phyloP scores from a whole-genome alignment of 2,329 filamentous ascomycete genomes.

The Cladosporium austrohemisphaericum region DNA sequence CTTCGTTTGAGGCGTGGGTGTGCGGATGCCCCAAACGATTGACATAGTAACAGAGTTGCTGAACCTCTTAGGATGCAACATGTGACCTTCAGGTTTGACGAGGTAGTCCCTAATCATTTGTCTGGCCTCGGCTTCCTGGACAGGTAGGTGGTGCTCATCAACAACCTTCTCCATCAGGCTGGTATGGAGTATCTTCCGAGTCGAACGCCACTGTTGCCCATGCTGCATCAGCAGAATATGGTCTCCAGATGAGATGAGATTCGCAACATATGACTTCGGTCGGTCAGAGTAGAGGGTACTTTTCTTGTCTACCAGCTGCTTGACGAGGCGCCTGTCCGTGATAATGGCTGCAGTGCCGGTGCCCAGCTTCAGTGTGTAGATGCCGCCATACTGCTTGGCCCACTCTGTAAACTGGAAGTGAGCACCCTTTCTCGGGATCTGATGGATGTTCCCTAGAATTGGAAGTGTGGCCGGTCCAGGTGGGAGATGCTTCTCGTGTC shows the following conservation, averaged over 20 bases:
- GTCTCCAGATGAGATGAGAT: slow-evolving; percentile 46
- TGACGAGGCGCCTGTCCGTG: slow-evolving; percentile 38
- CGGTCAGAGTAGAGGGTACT: slow-evolving; percentile 41
- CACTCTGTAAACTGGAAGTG: slow-evolving; percentile 31
- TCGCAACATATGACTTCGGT: slow-evolving; percentile 38
- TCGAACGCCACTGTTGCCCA: slow-evolving; percentile 43
- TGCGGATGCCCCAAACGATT: slow-evolving; percentile 31
- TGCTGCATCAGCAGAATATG: slow-evolving; percentile 49
- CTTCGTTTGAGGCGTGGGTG: slow-evolving; percentile 21
- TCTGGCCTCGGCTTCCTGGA: slow-evolving; percentile 47
- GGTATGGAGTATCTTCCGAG: slow-evolving; percentile 47
- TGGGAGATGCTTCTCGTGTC: slow-evolving; percentile 23
- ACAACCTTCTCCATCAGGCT: slow-evolving; percentile 41
- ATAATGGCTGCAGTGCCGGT: slow-evolving; percentile 41
- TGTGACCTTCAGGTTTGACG: slow-evolving; percentile 40
- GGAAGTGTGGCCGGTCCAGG: slow-evolving; percentile 42
- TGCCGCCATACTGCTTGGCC: slow-evolving; percentile 27
- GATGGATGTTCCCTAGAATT: slow-evolving; percentile 41
- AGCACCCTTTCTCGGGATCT: slow-evolving; percentile 35
- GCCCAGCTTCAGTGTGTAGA: slow-evolving; percentile 39
- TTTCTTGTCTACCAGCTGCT: slow-evolving; percentile 46
- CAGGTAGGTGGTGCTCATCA: slow-evolving; percentile 40
- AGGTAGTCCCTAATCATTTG: slow-evolving; percentile 48
- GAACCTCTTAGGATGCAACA: slow-evolving; percentile 47
- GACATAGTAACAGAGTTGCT: slow-evolving; percentile 49